Evolutionary conservation across 441 rosid species (phyloP), one percentile per base, ranked within the genome.

Genomic region (Brassica hybrid): DNA sequence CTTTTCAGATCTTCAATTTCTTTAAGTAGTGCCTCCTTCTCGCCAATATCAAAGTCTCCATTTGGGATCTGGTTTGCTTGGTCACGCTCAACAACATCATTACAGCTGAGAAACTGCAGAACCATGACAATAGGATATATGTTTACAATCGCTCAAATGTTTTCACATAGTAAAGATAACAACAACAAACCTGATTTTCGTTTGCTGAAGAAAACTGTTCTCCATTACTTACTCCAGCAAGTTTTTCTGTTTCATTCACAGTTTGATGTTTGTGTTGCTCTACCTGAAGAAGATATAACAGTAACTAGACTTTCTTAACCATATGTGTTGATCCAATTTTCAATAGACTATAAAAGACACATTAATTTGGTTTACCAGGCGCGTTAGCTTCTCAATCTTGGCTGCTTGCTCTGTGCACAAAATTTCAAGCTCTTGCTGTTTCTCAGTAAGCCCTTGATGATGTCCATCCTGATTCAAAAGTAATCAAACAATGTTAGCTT

Each of bases 341-440:
- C 69, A 57, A 16, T 50, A 34, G 62, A 64, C 75, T 25, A 58
- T 32, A 78, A 57, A 52, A 75, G 56, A 74, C 58, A 63, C 9
- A 48, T 2, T 45, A 69, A 72, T 71, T 48, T 81, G 66, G 70
- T 62, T 84, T 77, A 93, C 96, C 91, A 85, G 78, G 34, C 45
- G 80, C 64, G 78, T 91, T 64, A 96, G 86, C 82, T 82, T 84
- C 85, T 91, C 88, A 78, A 96, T 91, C 86, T 86, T 87, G 73
- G 94, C 91, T 73, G 90, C 97, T 79, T 96, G 98, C 79, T 90
- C 90, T 79, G 43, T 57, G 74, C 97, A 93, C 70, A 88, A 21
- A 17, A 23, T 84, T 89, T 96, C 90, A 27, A 96, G 97, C 82
- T 89, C 92, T 56, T 81, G 77, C 80, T 74, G 88, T 79, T 83